These are phyloP conservation scores for Beta lomatogona DNA, from an alignment of 179 eudicot genomes.

Conservation along the genomic window DNA sequence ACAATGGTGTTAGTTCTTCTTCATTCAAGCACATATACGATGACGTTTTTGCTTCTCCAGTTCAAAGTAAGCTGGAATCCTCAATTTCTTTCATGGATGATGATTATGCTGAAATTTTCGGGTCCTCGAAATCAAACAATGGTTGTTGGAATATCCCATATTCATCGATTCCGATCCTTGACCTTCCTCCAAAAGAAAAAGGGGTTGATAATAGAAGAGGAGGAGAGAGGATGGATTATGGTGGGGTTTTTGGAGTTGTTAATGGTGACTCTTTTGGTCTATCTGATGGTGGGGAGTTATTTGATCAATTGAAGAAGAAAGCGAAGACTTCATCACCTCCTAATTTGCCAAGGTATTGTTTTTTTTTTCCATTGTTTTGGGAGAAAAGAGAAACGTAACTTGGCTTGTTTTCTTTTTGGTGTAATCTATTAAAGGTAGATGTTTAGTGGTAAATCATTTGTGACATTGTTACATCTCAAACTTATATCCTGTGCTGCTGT, in stretches of 20 bases:
- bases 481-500: neutral
- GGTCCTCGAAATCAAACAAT: constrained; percentile 38
- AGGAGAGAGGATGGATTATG: constrained; percentile 55
- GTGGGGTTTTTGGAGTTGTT: constrained; percentile 56
- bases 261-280: constrained; percentile 41
- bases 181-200: constrained; percentile 37
- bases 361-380: neutral
- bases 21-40: constrained; percentile 58
- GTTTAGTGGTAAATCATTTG: neutral
- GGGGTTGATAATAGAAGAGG: constrained; percentile 25
- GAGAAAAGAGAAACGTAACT: neutral
- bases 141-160: constrained; percentile 38
- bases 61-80: constrained; percentile 34
- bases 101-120: constrained; percentile 71
- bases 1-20: constrained; percentile 30
- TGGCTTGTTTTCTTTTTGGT: too few species aligned
- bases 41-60: constrained; percentile 48
- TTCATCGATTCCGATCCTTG: constrained; percentile 74
- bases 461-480: neutral
- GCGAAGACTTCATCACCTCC: constrained; percentile 26
- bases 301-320: constrained; percentile 39
- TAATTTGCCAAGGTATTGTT: constrained; percentile 38
- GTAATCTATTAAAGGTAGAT: neutral
- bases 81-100: constrained; percentile 36
- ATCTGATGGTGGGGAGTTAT: constrained; percentile 44